Percentiles rank a stretch among this genome's conserved stretches.
Conservation (phyloP, 78 protist species). For the Guillardia theta region DNA sequence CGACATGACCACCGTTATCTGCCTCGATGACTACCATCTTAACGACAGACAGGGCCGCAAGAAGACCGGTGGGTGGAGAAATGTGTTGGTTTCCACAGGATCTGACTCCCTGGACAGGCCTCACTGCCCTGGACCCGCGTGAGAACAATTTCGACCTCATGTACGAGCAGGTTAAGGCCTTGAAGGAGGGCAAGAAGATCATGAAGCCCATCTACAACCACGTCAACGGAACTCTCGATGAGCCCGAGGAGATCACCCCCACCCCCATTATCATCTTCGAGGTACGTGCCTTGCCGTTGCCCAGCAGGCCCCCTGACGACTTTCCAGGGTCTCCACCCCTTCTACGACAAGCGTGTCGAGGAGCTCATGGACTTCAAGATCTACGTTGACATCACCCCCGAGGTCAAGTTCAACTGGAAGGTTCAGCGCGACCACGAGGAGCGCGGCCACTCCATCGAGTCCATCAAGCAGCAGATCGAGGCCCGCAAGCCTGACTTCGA, state of each 20-base stretch:
- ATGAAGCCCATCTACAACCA: constrained; percentile 67
- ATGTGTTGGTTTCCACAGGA: background rate
- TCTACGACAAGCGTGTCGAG: constrained; percentile 45
- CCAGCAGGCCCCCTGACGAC: background rate
- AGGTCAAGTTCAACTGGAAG: constrained; percentile 58
- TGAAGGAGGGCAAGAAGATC: constrained; percentile 51
- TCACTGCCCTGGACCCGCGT: constrained; percentile 46
- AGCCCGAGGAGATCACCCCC: constrained; percentile 46
- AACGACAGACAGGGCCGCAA: constrained; percentile 53
- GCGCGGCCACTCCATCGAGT: constrained; percentile 55
- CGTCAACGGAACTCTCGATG: constrained; percentile 55
- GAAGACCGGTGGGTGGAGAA: background rate
- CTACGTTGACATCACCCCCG: constrained; percentile 46
- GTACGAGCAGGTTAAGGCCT: constrained; percentile 35
- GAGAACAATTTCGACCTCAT: constrained; percentile 53
- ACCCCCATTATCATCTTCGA: constrained; percentile 52
- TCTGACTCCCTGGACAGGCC: background rate
- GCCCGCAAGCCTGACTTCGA: constrained; percentile 62
- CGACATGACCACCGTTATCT: constrained; percentile 54
- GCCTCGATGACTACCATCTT: constrained; percentile 62
- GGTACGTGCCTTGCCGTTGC: background rate
- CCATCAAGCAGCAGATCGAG: constrained; percentile 24
- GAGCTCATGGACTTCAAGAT: constrained; percentile 44
- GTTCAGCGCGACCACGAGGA: constrained; percentile 54
- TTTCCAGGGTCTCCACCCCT: constrained; percentile 59